phyloP scores from a whole-genome alignment of 768 basidiomycete species.

The Suillus americanus region DNA sequence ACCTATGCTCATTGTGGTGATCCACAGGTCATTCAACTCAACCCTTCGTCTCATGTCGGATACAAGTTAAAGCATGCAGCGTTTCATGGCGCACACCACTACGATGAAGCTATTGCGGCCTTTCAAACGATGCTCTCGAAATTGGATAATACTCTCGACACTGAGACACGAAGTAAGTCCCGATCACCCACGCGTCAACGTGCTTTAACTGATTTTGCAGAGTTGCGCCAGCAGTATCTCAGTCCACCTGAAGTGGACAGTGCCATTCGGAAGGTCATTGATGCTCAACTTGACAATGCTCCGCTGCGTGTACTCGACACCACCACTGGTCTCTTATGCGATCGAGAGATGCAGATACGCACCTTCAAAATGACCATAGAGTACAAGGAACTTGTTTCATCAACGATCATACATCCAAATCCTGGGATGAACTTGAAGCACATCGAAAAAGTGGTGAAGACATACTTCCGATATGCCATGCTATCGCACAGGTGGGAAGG shows the following conservation, averaged over 20 bases:
- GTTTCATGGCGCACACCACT: neutral
- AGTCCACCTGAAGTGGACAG: neutral
- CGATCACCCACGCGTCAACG: neutral
- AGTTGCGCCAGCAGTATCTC: neutral
- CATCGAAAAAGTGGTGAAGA: neutral
- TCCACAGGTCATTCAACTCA: neutral
- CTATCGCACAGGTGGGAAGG: neutral
- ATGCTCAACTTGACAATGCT: neutral
- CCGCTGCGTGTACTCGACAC: neutral
- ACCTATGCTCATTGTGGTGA: neutral
- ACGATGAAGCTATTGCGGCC: neutral
- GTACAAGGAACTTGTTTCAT: neutral
- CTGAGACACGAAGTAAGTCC: neutral
- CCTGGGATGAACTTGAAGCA: neutral
- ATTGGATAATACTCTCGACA: neutral
- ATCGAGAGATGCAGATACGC: neutral
- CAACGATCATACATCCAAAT: neutral
- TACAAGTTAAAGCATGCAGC: neutral
- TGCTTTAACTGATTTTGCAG: neutral
- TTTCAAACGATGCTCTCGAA: neutral
- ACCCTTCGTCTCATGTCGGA: neutral
- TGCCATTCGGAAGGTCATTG: neutral
- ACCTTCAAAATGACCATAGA: neutral
- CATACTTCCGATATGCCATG: neutral
- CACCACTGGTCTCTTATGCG: neutral